These are phyloP conservation scores for Amanita subjunquillea DNA, from an alignment of 768 basidiomycete genomes.

Conservation along the genomic window DNA sequence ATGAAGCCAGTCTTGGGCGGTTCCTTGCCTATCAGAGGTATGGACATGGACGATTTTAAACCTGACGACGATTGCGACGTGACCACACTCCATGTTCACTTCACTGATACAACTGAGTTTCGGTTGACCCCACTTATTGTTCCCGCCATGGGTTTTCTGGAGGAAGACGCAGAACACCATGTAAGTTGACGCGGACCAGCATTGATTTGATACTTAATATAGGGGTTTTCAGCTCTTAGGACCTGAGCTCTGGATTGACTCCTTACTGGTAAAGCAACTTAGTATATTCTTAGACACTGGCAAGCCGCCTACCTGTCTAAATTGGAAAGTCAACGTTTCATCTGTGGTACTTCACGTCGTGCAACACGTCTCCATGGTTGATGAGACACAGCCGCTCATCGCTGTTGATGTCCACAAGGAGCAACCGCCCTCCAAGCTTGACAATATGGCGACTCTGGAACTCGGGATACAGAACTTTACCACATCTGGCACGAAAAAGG, in stretches of 20 bases:
- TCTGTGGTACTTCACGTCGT: slow-evolving; percentile 29
- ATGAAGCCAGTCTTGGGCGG: not conserved
- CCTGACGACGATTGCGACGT: slow-evolving; percentile 16
- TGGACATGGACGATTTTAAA: slow-evolving; percentile 7
- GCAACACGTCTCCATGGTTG: slow-evolving; percentile 34
- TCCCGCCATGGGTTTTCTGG: slow-evolving; percentile 29
- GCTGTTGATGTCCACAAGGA: slow-evolving; percentile 12
- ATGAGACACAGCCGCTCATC: slow-evolving; percentile 20
- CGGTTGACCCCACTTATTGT: slow-evolving; percentile 48
- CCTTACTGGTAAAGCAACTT: slow-evolving; percentile 29
- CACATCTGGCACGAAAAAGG: slow-evolving; percentile 13
- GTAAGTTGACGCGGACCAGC: slow-evolving; percentile 22
- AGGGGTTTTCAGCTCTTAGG: slow-evolving; percentile 15
- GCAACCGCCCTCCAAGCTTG: slow-evolving; percentile 17
- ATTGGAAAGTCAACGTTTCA: slow-evolving; percentile 34
- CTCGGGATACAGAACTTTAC: slow-evolving; percentile 12
- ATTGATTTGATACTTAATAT: not conserved
- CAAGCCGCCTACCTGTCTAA: slow-evolving; percentile 11
- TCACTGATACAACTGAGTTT: slow-evolving; percentile 25
- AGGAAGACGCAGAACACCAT: slow-evolving; percentile 33
- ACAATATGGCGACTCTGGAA: slow-evolving; percentile 20
- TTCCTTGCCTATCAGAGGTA: not conserved
- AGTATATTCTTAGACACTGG: slow-evolving; percentile 17
- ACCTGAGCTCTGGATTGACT: slow-evolving; percentile 29
- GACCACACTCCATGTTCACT: slow-evolving; percentile 32